phyloP scores from a whole-genome alignment of 257 asterid genomes.

The Parsonsia alboflavescens region DNA sequence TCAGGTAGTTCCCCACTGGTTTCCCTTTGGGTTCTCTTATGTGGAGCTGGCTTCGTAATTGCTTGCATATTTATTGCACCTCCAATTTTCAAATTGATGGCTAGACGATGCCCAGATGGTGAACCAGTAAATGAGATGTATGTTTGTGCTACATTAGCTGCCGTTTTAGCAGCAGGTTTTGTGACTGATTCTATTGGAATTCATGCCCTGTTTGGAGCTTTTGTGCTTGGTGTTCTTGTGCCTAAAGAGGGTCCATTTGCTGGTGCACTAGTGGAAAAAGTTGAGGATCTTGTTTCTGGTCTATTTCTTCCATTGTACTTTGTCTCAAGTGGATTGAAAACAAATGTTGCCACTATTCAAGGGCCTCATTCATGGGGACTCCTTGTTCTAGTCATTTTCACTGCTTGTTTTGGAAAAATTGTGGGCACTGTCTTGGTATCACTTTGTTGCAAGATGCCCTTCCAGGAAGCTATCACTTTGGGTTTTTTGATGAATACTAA shows the following conservation, averaged over 20 bases:
- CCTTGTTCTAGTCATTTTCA: slow-evolving; percentile 37
- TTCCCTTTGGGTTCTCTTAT: slow-evolving; percentile 28
- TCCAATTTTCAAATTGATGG: slow-evolving; percentile 42
- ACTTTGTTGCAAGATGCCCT: slow-evolving; percentile 31
- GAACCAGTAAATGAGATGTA: slow-evolving; percentile 47
- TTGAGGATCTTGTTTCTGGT: slow-evolving; percentile 41
- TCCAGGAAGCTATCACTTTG: slow-evolving; percentile 39
- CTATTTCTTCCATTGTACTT: slow-evolving; percentile 47
- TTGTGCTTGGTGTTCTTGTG: slow-evolving; percentile 47
- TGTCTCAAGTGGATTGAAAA: slow-evolving; percentile 42
- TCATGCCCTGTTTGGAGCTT: slow-evolving; percentile 54
- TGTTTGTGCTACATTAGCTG: slow-evolving; percentile 41
- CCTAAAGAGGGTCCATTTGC: slow-evolving; percentile 45
- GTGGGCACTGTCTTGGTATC: slow-evolving; percentile 37
- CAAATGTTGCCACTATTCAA: slow-evolving; percentile 41
- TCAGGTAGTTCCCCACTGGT: slow-evolving; percentile 16
- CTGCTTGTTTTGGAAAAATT: slow-evolving; percentile 45
- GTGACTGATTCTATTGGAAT: slow-evolving; percentile 48
- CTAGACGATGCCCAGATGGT: slow-evolving; percentile 37
- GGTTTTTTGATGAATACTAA: slow-evolving; percentile 58
- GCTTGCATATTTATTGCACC: slow-evolving; percentile 33
- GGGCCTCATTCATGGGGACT: slow-evolving; percentile 56
- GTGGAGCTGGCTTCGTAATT: slow-evolving; percentile 26
- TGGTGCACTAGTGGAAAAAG: slow-evolving; percentile 37
- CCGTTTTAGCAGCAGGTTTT: slow-evolving; percentile 43